Evolutionary conservation across 306 rosid species (phyloP).

Genomic region (Dalbergia cultrata): DNA sequence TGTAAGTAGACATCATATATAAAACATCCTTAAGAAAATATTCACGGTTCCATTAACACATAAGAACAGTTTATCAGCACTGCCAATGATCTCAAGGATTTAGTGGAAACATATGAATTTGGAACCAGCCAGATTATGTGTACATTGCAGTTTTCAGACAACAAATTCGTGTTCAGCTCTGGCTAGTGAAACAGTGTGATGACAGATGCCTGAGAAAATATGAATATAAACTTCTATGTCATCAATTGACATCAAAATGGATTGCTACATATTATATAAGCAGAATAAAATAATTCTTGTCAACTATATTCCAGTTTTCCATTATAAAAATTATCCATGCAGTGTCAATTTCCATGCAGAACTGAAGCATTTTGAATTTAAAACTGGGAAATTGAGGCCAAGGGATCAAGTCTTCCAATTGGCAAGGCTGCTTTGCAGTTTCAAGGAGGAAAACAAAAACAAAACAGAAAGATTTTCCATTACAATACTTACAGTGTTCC

Average conservation of each 20-base stretch:
- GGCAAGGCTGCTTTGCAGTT: neutral
- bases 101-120: neutral
- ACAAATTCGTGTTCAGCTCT: neutral
- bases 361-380: slow-evolving; percentile 1
- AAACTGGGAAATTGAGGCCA: slow-evolving; percentile 7
- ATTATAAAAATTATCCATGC: neutral
- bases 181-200: slow-evolving; percentile 2
- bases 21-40: slow-evolving; percentile 10
- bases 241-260: slow-evolving; percentile 18
- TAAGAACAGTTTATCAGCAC: slow-evolving; percentile 19
- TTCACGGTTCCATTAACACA: neutral
- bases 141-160: slow-evolving; percentile 20
- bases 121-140: neutral
- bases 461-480: slow-evolving; percentile 24
- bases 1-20: neutral
- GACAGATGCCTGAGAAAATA: neutral
- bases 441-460: slow-evolving; percentile 2
- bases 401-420: slow-evolving; percentile 9
- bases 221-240: slow-evolving; percentile 1
- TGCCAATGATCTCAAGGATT: slow-evolving; percentile 14
- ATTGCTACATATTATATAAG: slow-evolving; percentile 7
- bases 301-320: slow-evolving; percentile 5
- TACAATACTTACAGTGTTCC: slow-evolving; percentile 87
- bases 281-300: neutral
- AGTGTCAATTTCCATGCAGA: neutral